These are phyloP conservation scores for Neonectria sp. DNA, from an alignment of 2,329 filamentous ascomycete species.

Conservation along the genomic window DNA sequence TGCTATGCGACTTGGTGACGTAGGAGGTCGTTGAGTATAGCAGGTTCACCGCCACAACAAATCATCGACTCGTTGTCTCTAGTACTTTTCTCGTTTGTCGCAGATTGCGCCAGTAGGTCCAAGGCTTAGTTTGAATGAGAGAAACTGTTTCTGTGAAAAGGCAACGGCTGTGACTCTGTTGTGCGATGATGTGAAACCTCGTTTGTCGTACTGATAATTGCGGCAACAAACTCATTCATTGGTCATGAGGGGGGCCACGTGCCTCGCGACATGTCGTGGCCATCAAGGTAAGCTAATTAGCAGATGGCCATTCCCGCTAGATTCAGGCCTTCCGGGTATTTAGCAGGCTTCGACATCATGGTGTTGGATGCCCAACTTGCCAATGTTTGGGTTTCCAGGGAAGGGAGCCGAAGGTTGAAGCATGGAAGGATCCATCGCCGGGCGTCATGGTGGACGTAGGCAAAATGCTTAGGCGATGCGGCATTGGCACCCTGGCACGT, in stretches of 20 bases:
- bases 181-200: not conserved
- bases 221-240: not conserved
- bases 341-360: not conserved
- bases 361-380: not conserved
- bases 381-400: not conserved
- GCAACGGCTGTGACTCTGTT: not conserved
- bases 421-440: not conserved
- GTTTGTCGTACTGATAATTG: not conserved
- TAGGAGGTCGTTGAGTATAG: not conserved
- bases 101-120: not conserved
- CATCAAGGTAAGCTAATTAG: not conserved
- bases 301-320: not conserved
- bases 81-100: not conserved
- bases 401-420: not conserved
- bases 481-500: not conserved
- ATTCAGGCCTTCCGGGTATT: not conserved
- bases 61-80: not conserved
- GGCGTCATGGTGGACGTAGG: not conserved
- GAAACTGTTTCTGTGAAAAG: not conserved
- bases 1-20: slow-evolving; percentile 16
- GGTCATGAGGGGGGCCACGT: slow-evolving; percentile 1
- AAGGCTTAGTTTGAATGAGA: not conserved
- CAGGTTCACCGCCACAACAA: not conserved
- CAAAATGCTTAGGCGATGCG: not conserved
- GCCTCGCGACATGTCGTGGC: not conserved